Evolutionary conservation across 768 basidiomycete genomes (phyloP), one percentile per base, ranked within the genome.

Genomic region (Neoboletus magnificus): DNA sequence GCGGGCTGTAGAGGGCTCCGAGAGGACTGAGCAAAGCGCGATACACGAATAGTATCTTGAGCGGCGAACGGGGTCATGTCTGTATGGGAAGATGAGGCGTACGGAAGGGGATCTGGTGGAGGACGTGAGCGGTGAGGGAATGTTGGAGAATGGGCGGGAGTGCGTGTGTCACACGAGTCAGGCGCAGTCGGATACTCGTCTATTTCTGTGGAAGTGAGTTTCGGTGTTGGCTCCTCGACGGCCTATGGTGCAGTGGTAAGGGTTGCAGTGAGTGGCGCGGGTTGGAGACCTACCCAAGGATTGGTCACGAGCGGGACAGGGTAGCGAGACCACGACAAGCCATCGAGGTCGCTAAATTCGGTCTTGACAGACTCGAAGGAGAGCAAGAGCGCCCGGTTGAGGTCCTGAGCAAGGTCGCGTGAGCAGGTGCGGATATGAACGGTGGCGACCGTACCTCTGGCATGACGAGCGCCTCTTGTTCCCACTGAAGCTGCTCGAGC

Each of bases 311-410:
- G 56, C 5, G 68, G 68, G 9, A 74, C 71, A 5, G 73, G 71
- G 29, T 71, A 67, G 43, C 71, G 71, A 18, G 76, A 67, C 83
- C 82, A 82, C 36, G 77, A 74, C 35, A 82, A 68, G 0, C 84
- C 84, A 52, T 85, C 84, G 16, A 85, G 75, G 66, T 85, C 84
- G 52, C 76, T 74, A 62, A 84, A 85, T 58, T 85, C 83, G 9
- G 79, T 78, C 57, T 85, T 85, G 33, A 85, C 83, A 5, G 75
- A 74, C 22, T 65, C 72, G 60, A 85, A 85, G 1, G 82, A 77
- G 48, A 66, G 62, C 22, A 66, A 20, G 27, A 76, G 59, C 5
- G 67, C 60, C 8, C 70, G 67, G 51, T 72, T 53, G 52, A 67
- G 66, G 35, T 65, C 70, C 74, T 75, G 48, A 53, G 0, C 35